A percentile compares a stretch with the other conserved stretches of the same genome.
These are phyloP conservation scores for Phytophthora rubi DNA, from an alignment of 352 stramenopile genomes.

Conservation along the genomic window DNA sequence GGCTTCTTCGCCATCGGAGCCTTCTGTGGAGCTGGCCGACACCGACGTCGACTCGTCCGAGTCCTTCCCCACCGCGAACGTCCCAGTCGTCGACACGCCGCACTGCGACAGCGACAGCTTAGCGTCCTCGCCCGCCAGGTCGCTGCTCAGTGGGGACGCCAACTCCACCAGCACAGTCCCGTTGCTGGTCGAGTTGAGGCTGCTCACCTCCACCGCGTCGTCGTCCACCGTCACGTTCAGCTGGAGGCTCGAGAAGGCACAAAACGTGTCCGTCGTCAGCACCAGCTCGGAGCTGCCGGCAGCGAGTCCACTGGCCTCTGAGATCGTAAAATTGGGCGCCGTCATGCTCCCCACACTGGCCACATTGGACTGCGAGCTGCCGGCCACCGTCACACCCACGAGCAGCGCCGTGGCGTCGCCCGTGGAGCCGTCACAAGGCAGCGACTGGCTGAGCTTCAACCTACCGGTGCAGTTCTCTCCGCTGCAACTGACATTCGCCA, in stretches of 20 bases:
- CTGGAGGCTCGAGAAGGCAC: conserved; percentile 35
- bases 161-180: conserved; percentile 52
- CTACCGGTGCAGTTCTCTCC: conserved; percentile 57
- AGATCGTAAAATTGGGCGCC: conserved; percentile 49
- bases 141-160: conserved; percentile 37
- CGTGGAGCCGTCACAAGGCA: conserved; percentile 54
- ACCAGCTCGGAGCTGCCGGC: conserved; percentile 44
- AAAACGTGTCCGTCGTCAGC: conserved; percentile 53
- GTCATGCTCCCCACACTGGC: conserved; percentile 52
- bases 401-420: conserved; percentile 50
- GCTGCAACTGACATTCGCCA: conserved; percentile 53
- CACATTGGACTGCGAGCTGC: conserved; percentile 55
- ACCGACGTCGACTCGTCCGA: conserved; percentile 26
- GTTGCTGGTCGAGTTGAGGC: conserved; percentile 47
- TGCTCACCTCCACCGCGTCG: conserved; percentile 36
- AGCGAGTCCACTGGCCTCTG: conserved; percentile 38
- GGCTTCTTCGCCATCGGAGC: conserved; percentile 11
- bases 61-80: conserved; percentile 25
- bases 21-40: conserved; percentile 25
- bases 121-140: conserved; percentile 40
- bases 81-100: conserved; percentile 33
- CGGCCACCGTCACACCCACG: conserved; percentile 57
- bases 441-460: conserved; percentile 43
- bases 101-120: conserved; percentile 60
- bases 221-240: conserved; percentile 40